These are phyloP conservation scores for Solanum gandarillasii DNA, from an alignment of 257 asterid genomes.

Conservation along the genomic window DNA sequence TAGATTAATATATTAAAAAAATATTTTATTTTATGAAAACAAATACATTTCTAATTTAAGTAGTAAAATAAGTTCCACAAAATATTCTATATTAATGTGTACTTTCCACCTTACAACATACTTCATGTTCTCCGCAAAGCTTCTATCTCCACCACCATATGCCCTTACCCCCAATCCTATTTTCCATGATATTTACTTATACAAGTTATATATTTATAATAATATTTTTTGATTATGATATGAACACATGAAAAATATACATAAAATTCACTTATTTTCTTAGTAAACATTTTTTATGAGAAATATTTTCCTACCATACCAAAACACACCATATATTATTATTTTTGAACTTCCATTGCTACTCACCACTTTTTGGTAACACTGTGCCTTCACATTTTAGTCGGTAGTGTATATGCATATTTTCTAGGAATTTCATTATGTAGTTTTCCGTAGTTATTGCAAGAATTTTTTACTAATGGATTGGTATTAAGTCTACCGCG, in stretches of 20 bases:
- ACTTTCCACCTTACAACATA: not conserved
- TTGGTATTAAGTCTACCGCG: no score
- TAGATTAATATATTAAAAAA: not conserved
- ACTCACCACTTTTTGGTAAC: not conserved
- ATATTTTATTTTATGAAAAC: not conserved
- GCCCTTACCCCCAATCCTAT: not conserved
- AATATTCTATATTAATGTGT: not conserved
- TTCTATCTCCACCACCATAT: not conserved
- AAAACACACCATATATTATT: not conserved
- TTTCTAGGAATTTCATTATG: not conserved
- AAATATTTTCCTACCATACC: not conserved
- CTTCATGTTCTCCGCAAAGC: not conserved
- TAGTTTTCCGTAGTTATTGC: no score
- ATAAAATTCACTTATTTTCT: not conserved
- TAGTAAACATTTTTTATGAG: not conserved
- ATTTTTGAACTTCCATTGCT: not conserved
- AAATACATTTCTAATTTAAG: not conserved
- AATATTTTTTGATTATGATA: not conserved
- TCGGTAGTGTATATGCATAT: not conserved
- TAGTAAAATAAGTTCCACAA: not conserved
- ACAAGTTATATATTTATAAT: no score
- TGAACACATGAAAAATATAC: not conserved
- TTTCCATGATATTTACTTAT: no score
- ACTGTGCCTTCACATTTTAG: not conserved
- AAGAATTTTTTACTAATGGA: no score